These are phyloP conservation scores for Fusarium sp. DNA, from an alignment of 2,329 filamentous ascomycete species.

Conservation along the genomic window DNA sequence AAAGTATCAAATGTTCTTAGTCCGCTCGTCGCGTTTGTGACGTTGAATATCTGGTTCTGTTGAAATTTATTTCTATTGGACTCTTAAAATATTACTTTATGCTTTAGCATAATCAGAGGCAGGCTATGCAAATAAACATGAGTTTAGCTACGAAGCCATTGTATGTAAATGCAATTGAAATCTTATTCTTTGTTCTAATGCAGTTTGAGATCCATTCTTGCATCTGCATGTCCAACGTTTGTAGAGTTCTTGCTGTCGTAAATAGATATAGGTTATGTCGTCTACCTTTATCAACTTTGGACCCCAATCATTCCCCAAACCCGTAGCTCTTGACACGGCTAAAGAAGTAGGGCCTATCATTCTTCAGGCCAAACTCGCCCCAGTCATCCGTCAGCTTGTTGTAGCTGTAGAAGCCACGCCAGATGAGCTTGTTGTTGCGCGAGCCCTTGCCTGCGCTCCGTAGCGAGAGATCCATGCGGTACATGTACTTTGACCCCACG, in stretches of 20 bases:
- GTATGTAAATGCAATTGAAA: background rate
- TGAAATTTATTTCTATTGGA: too few relatives aligned
- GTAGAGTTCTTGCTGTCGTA: background rate
- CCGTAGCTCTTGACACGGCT: conserved; percentile 74
- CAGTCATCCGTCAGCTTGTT: conserved; percentile 91
- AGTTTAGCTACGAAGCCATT: too few relatives aligned
- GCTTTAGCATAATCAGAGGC: too few relatives aligned
- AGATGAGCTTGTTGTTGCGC: conserved; percentile 86
- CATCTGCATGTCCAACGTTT: background rate
- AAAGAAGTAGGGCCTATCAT: conserved; percentile 74
- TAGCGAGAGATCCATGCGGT: conserved; percentile 81
- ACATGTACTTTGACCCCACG: conserved; percentile 80
- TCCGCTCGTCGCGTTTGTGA: too few relatives aligned
- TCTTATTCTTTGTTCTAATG: background rate
- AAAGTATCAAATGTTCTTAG: too few relatives aligned
- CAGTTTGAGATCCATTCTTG: background rate
- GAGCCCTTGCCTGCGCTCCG: conserved; percentile 70
- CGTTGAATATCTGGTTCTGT: too few relatives aligned
- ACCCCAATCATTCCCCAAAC: conserved; percentile 51
- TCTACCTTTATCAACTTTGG: background rate
- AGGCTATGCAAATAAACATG: too few relatives aligned
- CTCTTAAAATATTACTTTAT: too few relatives aligned
- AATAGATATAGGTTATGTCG: background rate
- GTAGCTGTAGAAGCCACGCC: conserved; percentile 92
- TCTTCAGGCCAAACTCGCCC: conserved; percentile 77